Conservation (phyloP, 2,329 filamentous ascomycete species). For the Didymella keratinophila region DNA sequence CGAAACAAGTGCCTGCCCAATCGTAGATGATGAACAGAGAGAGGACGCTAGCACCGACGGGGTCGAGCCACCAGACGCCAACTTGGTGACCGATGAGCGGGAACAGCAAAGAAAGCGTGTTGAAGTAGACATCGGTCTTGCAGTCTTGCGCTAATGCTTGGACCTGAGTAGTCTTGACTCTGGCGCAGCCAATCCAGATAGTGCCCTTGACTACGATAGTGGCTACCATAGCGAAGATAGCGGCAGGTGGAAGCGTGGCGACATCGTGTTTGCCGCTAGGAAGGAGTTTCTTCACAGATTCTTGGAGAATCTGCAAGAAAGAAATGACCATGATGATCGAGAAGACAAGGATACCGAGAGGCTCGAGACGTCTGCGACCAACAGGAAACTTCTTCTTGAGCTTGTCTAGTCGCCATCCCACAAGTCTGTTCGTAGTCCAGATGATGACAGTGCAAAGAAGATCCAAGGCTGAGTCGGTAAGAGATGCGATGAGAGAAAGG, state of each 20-base stretch:
- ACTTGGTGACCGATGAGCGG: constrained; percentile 67
- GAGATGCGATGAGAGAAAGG: constrained; percentile 67
- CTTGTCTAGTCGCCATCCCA: constrained; percentile 62
- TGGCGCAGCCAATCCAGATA: constrained; percentile 66
- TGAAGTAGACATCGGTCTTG: constrained; percentile 69
- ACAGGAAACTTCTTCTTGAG: constrained; percentile 66
- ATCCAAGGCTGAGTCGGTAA: constrained; percentile 68
- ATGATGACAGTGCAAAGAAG: constrained; percentile 68
- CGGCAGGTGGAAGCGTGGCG: constrained; percentile 60
- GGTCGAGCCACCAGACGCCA: constrained; percentile 72
- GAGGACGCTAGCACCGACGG: constrained; percentile 66
- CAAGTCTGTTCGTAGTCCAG: constrained; percentile 66
- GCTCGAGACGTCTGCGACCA: constrained; percentile 29
- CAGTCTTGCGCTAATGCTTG: constrained; percentile 70
- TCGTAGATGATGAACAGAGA: constrained; percentile 74
- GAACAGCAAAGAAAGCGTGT: constrained; percentile 68
- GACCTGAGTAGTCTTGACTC: constrained; percentile 69
- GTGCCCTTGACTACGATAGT: constrained; percentile 67
- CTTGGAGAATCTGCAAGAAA: constrained; percentile 67
- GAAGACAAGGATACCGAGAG: constrained; percentile 47
- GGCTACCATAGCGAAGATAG: constrained; percentile 64
- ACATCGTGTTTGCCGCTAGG: constrained; percentile 59
- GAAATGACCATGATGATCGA: constrained; percentile 69
- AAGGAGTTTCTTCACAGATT: constrained; percentile 66
- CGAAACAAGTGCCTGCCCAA: constrained; percentile 69